Conservation (phyloP, 192 early-diverging fungal genomes). For the Umbelopsis sp. region DNA sequence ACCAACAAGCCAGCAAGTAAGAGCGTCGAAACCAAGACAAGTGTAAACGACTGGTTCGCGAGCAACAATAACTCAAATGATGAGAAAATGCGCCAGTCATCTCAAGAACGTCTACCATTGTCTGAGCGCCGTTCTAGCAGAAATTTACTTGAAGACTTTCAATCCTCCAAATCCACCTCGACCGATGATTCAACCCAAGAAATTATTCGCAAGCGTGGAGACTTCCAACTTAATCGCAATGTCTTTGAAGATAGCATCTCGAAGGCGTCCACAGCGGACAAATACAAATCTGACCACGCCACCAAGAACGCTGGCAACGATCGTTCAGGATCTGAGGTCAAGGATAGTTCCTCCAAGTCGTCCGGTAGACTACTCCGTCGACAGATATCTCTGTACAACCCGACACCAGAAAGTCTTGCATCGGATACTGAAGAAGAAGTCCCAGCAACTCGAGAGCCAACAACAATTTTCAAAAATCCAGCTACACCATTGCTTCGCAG, state of each 20-base stretch:
- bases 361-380: too few relatives aligned
- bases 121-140: background rate
- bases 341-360: too few relatives aligned
- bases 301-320: too few relatives aligned
- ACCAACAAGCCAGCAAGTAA: background rate
- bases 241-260: background rate
- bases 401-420: too few relatives aligned
- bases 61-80: background rate
- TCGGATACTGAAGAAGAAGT: too few relatives aligned
- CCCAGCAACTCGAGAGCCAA: too few relatives aligned
- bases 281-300: too few relatives aligned
- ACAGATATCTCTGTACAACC: too few relatives aligned
- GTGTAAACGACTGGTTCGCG: background rate
- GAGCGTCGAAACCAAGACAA: background rate
- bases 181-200: background rate
- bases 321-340: too few relatives aligned
- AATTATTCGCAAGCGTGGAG: background rate
- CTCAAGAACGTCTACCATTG: background rate
- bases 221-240: background rate
- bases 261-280: too few relatives aligned
- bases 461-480: too few relatives aligned
- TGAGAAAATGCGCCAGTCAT: background rate
- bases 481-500: too few relatives aligned
- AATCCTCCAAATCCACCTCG: background rate
- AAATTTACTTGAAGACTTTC: background rate